A percentile compares a stretch with the other conserved stretches of the same genome.
Conservation (phyloP, 768 basidiomycete species). For the Candolleomyces eurysporus region DNA sequence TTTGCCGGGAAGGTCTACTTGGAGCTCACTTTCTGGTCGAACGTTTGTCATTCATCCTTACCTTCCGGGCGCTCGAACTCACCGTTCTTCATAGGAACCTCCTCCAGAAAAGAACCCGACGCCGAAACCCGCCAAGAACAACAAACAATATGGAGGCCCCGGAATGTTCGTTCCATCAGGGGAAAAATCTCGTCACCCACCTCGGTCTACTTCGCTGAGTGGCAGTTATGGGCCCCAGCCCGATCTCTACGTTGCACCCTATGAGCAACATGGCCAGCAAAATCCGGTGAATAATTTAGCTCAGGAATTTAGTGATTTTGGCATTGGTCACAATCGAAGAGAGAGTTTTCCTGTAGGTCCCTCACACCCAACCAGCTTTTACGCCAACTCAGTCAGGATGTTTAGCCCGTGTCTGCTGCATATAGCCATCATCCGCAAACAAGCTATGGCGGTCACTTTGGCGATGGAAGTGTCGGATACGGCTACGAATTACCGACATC, state of each 20-base stretch:
- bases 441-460: slow-evolving; percentile 25
- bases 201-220: slow-evolving; percentile 48
- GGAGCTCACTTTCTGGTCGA: slow-evolving; percentile 96
- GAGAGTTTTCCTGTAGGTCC: slow-evolving; percentile 59
- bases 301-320: slow-evolving; percentile 66
- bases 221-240: slow-evolving; percentile 57
- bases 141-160: slow-evolving; percentile 73
- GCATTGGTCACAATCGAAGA: slow-evolving; percentile 44
- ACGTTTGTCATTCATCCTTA: slow-evolving; percentile 49
- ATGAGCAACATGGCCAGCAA: slow-evolving; percentile 51
- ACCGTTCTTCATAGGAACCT: slow-evolving; percentile 52
- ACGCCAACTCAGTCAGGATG: slow-evolving; percentile 4
- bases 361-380: not conserved
- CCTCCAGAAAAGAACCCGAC: slow-evolving; percentile 68
- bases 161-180: slow-evolving; percentile 68
- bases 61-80: not conserved
- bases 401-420: slow-evolving; percentile 34
- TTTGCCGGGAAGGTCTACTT: slow-evolving; percentile 96
- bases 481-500: slow-evolving; percentile 38
- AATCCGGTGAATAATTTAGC: slow-evolving; percentile 53
- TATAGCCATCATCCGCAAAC: slow-evolving; percentile 38
- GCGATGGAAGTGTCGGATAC: slow-evolving; percentile 30
- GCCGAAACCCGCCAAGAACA: slow-evolving; percentile 47
- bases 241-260: slow-evolving; percentile 73
- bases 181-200: slow-evolving; percentile 30